These are phyloP conservation scores for Fusarium nelsonii DNA, from an alignment of 2,329 filamentous ascomycete genomes.

Conservation along the genomic window DNA sequence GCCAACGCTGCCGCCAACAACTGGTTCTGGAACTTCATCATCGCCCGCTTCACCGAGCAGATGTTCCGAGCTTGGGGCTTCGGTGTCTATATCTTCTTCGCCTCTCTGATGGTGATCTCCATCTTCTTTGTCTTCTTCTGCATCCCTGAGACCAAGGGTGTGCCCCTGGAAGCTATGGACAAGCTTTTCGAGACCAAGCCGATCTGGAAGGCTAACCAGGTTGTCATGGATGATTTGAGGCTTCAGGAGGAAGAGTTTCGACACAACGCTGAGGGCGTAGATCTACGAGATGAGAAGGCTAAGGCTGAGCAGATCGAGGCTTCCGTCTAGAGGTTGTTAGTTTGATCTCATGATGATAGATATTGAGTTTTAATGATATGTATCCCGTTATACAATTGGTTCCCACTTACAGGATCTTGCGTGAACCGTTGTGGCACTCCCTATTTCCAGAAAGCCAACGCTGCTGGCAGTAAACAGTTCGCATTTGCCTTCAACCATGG, in stretches of 20 bases:
- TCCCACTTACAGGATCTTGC: too few species aligned
- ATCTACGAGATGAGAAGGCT: constrained; percentile 49
- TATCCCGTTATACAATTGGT: too few species aligned
- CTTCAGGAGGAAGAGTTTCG: constrained; percentile 53
- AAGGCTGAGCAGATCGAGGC: constrained; percentile 46
- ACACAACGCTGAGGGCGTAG: constrained; percentile 47
- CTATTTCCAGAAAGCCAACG: too few species aligned
- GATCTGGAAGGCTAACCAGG: constrained; percentile 57
- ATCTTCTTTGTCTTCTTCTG: constrained; percentile 72
- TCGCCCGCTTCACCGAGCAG: constrained; percentile 74
- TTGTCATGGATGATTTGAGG: constrained; percentile 59
- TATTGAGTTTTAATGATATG: neutral
- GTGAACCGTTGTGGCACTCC: too few species aligned
- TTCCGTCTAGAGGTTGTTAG: neutral
- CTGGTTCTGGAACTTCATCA: constrained; percentile 80
- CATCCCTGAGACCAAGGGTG: constrained; percentile 74
- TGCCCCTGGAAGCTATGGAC: constrained; percentile 75
- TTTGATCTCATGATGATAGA: neutral
- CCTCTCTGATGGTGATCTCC: constrained; percentile 69
- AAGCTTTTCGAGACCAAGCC: constrained; percentile 67
- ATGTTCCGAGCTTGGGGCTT: constrained; percentile 72
- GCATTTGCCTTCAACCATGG: too few species aligned
- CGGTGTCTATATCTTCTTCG: constrained; percentile 78
- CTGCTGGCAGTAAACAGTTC: too few species aligned
- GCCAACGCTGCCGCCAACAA: constrained; percentile 78